Evolutionary conservation across 108 stramenopile genomes (phyloP).

Genomic region (Skeletonema marinoi): DNA sequence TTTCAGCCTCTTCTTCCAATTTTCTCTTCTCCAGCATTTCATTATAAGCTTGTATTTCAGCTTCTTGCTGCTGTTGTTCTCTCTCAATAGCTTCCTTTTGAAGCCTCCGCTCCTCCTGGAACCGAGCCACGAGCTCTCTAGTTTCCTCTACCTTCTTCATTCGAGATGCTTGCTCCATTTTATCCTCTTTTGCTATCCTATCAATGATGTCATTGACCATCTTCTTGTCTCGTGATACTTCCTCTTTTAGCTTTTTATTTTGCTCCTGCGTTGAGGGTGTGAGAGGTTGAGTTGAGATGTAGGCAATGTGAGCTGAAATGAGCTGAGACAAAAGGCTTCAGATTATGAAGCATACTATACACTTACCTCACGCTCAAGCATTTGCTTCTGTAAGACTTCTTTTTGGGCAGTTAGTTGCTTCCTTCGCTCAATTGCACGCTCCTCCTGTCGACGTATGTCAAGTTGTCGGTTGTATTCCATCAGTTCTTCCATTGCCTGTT

Average conservation of each 20-base stretch:
- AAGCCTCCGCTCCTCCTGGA: conserved; percentile 47
- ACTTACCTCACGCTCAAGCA: conserved; percentile 52
- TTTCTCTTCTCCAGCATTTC: conserved; percentile 48
- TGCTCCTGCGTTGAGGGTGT: conserved; percentile 22
- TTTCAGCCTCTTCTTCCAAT: conserved; percentile 43
- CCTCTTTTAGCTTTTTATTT: conserved; percentile 41
- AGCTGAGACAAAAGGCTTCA: background rate
- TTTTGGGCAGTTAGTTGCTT: conserved; percentile 49
- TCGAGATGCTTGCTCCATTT: conserved; percentile 44
- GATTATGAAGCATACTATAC: background rate
- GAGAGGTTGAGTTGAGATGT: background rate
- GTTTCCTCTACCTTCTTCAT: conserved; percentile 61
- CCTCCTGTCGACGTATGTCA: conserved; percentile 42
- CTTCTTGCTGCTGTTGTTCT: conserved; percentile 55
- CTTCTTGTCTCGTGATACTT: conserved; percentile 50
- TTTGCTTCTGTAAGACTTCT: conserved; percentile 64
- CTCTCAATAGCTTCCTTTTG: conserved; percentile 29
- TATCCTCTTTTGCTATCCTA: conserved; percentile 61
- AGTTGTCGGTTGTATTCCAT: conserved; percentile 66
- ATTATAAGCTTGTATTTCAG: conserved; percentile 58
- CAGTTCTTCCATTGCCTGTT: conserved; percentile 65
- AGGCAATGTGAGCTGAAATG: background rate
- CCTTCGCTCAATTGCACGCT: conserved; percentile 47
- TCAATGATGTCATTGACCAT: conserved; percentile 65
- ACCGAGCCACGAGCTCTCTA: conserved; percentile 41